Conservation (phyloP, 2,329 filamentous ascomycete species). For the Pseudocercospora ulei region DNA sequence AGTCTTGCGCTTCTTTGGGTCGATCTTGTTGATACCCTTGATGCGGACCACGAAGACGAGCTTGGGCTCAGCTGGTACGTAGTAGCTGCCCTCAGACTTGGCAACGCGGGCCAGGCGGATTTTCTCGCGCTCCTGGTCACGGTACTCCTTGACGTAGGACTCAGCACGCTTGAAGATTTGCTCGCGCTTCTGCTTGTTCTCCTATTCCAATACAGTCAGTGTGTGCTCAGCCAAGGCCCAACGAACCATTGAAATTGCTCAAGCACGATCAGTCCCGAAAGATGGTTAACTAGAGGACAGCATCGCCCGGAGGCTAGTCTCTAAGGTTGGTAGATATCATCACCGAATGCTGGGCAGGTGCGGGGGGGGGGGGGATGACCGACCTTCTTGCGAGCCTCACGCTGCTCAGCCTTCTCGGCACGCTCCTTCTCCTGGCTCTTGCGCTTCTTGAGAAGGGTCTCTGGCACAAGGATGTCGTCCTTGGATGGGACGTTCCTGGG, state of each 20-base stretch:
- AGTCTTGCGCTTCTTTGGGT: slow-evolving; percentile 99
- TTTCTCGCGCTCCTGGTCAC: slow-evolving; percentile 96
- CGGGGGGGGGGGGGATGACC: slow-evolving; percentile 37
- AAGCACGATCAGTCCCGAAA: slow-evolving; percentile 83
- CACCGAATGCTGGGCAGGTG: slow-evolving; percentile 45
- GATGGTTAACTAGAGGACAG: slow-evolving; percentile 97
- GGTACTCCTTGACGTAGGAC: slow-evolving; percentile 99
- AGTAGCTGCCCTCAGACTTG: slow-evolving; percentile 87
- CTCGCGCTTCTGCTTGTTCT: slow-evolving; percentile 96
- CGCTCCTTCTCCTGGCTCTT: slow-evolving; percentile 99
- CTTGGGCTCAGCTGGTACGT: slow-evolving; percentile 89
- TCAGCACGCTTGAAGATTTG: slow-evolving; percentile 99
- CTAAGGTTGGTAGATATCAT: slow-evolving; percentile 74
- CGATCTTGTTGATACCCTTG: slow-evolving; percentile 99
- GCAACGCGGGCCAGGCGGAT: slow-evolving; percentile 80
- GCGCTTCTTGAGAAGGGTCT: slow-evolving; percentile 99
- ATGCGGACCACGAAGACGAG: slow-evolving; percentile 97
- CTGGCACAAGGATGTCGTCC: slow-evolving; percentile 92
- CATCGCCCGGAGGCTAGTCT: slow-evolving; percentile 92
- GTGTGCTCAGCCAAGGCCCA: slow-evolving; percentile 15
- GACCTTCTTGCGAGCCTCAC: slow-evolving; percentile 69
- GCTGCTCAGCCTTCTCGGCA: slow-evolving; percentile 59
- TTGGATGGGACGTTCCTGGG: slow-evolving; percentile 82
- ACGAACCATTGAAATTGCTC: slow-evolving; percentile 36
- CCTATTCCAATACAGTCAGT: slow-evolving; percentile 48